Percentiles rank a stretch among this genome's conserved stretches.
Evolutionary conservation across 2,329 filamentous ascomycete genomes (phyloP).

Genomic region (Colletotrichum abscissum): DNA sequence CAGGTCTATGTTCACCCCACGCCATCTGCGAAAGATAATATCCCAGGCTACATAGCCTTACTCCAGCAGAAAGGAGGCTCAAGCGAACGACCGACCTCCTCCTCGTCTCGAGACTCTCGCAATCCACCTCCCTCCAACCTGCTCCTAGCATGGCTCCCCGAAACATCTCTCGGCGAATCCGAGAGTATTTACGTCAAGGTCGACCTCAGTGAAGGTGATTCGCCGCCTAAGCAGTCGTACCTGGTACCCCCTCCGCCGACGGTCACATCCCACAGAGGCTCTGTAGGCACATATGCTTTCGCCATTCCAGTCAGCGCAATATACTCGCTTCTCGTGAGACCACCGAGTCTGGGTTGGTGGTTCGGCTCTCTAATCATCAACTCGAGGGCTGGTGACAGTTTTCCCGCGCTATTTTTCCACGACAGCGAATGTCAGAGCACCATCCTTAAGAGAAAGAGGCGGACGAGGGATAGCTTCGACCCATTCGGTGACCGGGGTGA

Average conservation of each 20-base stretch:
- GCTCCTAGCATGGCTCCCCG: slow-evolving; percentile 92
- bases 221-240: slow-evolving; percentile 85
- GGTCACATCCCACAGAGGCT: slow-evolving; percentile 78
- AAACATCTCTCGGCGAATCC: slow-evolving; percentile 86
- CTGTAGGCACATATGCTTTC: slow-evolving; percentile 87
- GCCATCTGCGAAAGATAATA: slow-evolving; percentile 94
- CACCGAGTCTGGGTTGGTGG: slow-evolving; percentile 97
- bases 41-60: slow-evolving; percentile 91
- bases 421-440: slow-evolving; percentile 97
- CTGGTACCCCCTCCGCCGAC: slow-evolving; percentile 93
- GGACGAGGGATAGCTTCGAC: slow-evolving; percentile 86
- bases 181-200: slow-evolving; percentile 95
- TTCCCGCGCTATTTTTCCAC: slow-evolving; percentile 96
- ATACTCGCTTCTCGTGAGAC: slow-evolving; percentile 89
- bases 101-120: slow-evolving; percentile 50
- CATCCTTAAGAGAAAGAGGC: slow-evolving; percentile 90
- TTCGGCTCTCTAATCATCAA: slow-evolving; percentile 97
- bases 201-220: slow-evolving; percentile 84
- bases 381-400: slow-evolving; percentile 88
- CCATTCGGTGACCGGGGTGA: slow-evolving; percentile 87
- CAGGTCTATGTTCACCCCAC: slow-evolving; percentile 97
- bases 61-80: slow-evolving; percentile 82
- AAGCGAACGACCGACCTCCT: slow-evolving; percentile 54
- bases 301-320: slow-evolving; percentile 90
- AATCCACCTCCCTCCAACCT: slow-evolving; percentile 74